These are phyloP conservation scores for Russula compacta DNA, from an alignment of 768 basidiomycete genomes.

Conservation along the genomic window DNA sequence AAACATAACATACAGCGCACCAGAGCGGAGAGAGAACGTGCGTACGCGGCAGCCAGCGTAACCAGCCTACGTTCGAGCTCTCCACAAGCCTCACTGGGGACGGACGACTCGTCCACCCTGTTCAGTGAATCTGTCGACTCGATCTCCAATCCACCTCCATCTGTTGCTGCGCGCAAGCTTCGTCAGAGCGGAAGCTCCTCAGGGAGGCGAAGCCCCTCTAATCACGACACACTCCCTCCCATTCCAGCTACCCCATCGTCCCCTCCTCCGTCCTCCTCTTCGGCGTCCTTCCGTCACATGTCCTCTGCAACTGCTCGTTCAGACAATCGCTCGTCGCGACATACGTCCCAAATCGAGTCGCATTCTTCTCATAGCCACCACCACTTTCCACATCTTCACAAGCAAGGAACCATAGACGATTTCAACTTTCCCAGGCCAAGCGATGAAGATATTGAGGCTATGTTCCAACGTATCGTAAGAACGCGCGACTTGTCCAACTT, in stretches of 20 bases:
- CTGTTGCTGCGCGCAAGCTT: conserved; percentile 33
- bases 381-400: conserved; percentile 27
- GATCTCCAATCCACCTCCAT: conserved; percentile 25
- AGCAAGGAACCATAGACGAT: conserved; percentile 38
- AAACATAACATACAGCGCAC: conserved; percentile 43
- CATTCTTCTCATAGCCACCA: conserved; percentile 49
- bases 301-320: conserved; percentile 37
- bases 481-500: conserved; percentile 58
- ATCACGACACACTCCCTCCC: conserved; percentile 39
- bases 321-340: conserved; percentile 55
- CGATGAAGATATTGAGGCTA: conserved; percentile 66
- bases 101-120: conserved; percentile 50
- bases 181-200: conserved; percentile 42
- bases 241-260: conserved; percentile 23
- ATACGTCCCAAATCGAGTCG: conserved; percentile 47
- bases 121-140: conserved; percentile 42
- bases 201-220: conserved; percentile 39
- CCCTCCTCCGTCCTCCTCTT: conserved; percentile 14
- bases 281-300: conserved; percentile 24
- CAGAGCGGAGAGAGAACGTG: conserved; percentile 46
- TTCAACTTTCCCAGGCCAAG: conserved; percentile 75
- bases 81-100: conserved; percentile 40
- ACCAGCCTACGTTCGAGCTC: conserved; percentile 38
- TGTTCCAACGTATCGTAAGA: conserved; percentile 72
- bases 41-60: conserved; percentile 34